Percentiles rank a stretch among this genome's conserved stretches.
These are phyloP conservation scores for Pichia rugopelliculosa DNA, from an alignment of 805 yeast genomes.

Conservation along the genomic window DNA sequence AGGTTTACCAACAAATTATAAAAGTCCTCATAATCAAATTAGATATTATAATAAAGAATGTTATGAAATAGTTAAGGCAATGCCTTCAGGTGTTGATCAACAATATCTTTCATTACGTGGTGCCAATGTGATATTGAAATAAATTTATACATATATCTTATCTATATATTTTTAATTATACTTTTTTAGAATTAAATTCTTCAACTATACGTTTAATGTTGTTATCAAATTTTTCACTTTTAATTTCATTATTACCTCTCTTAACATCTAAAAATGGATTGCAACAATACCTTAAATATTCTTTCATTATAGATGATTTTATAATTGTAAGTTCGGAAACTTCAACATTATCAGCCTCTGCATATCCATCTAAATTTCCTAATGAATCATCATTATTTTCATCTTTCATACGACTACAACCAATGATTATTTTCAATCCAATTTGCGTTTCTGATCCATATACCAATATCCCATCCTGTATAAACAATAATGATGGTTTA, in stretches of 20 bases:
- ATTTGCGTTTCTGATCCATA: constrained; percentile 65
- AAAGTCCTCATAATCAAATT: constrained; percentile 64
- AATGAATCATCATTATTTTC: constrained; percentile 19
- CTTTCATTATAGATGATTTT: constrained; percentile 40
- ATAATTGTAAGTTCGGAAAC: constrained; percentile 24
- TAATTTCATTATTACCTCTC: constrained; percentile 24
- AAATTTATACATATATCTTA: constrained; percentile 4
- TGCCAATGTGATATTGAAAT: constrained; percentile 76
- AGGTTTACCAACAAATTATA: constrained; percentile 74
- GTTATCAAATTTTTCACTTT: constrained; percentile 25
- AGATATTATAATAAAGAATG: constrained; percentile 81
- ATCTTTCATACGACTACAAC: constrained; percentile 32
- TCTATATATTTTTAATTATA: not conserved
- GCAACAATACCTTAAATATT: constrained; percentile 48
- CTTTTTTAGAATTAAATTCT: constrained; percentile 16
- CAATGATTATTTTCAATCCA: constrained; percentile 59
- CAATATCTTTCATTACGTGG: constrained; percentile 81
- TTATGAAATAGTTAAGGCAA: constrained; percentile 63
- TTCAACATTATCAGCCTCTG: constrained; percentile 12
- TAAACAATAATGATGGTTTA: constrained; percentile 38
- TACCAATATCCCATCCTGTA: constrained; percentile 59
- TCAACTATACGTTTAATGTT: constrained; percentile 21
- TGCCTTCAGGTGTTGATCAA: constrained; percentile 91
- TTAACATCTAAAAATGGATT: constrained; percentile 49
- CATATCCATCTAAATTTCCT: constrained; percentile 6